Base-by-base conservation (phyloP, 768 basidiomycete genomes). In the Calvatia gigantea region DNA sequence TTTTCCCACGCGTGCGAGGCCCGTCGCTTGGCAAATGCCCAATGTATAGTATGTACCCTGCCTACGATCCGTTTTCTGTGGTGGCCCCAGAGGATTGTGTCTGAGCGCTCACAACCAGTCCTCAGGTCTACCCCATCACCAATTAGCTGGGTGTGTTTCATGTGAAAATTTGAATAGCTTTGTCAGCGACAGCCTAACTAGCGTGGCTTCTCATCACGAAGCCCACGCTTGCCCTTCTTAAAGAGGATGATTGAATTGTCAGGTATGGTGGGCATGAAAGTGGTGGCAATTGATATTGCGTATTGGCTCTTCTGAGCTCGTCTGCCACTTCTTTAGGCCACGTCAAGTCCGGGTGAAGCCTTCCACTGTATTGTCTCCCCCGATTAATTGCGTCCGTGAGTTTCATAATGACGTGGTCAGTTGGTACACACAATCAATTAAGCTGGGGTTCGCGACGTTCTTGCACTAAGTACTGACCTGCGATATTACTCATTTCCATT, bases 381-480 rank as follows among this genome's bases (percentile, higher is more conserved):
- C 11, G 29, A 41, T 53, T 17, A 53, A 42, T 42, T 42, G 51
- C 11, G n/a, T 50, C 32, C 32, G 33, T 50, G 41, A 49, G 32
- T 33, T 21, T 49, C 33, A 35, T 11, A 19, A 50, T 53, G 51
- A 53, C 51, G 50, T 41, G 51, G 43, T 43, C 41, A 53, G 2
- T 52, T 29, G 11, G 15, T 41, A 15, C 12, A 2, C n/a, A 14
- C 8, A 7, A 37, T 12, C 17, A 15, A 17, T 41, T 19, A 17
- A 19, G 39, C 39, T 19, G 21, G 21, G 9, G 9, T 21, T 41
- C n/a, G n/a, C 7, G 7, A 41, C 11, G 11, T 11, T 4, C 17
- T 42, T 23, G 19, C 19, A 23, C 19, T 42, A 23, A 21, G 11
- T 21, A 12, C 11, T 6, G 8, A 8, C 8, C 23, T 7, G n/a